Base-by-base conservation (phyloP, 345 rosid species). In the Trapa bicornis region DNA sequence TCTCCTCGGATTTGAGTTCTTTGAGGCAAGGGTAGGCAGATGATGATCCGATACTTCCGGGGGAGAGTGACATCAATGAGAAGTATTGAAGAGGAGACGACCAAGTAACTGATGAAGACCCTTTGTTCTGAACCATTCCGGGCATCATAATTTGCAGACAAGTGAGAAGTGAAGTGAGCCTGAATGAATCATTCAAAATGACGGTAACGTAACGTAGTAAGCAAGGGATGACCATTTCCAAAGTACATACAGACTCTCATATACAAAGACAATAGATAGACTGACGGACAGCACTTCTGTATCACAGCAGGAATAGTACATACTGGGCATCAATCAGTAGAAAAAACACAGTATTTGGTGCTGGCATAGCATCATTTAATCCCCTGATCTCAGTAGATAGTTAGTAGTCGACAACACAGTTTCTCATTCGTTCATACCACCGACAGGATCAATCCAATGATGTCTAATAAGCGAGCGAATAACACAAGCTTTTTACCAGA, bases 1-100 rank as follows among this genome's bases (percentile, higher is more conserved):
- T 78, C 65, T 87, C 88, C 72, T 85, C 90, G 6, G 90, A 81
- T 76, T 76, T 77, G 47, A 84, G 76, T 70, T 85, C 93, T 61
- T 83, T 66, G 50, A 77, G 76, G 85, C 83, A 83, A 9, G 87
- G 89, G 65, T 73, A 80, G 13, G 88, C 80, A 22, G 90, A 22
- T 22, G 29, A 22, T 22, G 29, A 85, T 45, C 85, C 89, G 38
- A 80, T 65, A 56, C 88, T 84, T 0, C 29, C 29, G 29, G 93
- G 87, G 61, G 93, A 85, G 0, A 76, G 79, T 32, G 86, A 70
- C 83, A 85, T 81, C 85, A 79, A 71, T 36, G 88, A 77, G 73
- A 83, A 76, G 75, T 80, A 75, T 68, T 81, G 86, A 69, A 80
- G 78, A 2, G 86, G 86, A 5, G 88, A 22, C 29, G 29, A 68